Percentiles rank a stretch among this genome's conserved stretches.
phyloP scores from a whole-genome alignment of 306 rosid genomes.

The Sesbania bispinosa region DNA sequence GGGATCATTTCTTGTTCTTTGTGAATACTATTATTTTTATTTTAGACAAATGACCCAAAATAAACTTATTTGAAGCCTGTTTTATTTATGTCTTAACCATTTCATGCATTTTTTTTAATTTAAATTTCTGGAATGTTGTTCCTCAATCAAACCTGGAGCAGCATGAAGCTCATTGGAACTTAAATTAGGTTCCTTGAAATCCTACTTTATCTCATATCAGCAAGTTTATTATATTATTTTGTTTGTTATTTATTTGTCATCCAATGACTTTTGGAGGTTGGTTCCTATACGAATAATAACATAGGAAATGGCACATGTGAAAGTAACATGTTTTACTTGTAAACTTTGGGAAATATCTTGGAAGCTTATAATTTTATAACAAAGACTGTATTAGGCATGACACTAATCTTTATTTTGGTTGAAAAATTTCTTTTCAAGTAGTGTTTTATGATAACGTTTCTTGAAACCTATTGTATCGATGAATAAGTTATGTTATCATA shows the following conservation, averaged over 20 bases:
- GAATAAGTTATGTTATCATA: not conserved
- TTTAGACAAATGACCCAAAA: not conserved
- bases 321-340: not conserved
- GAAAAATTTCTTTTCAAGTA: not conserved
- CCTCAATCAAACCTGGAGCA: not conserved
- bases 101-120: not conserved
- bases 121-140: not conserved
- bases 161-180: not conserved
- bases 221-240: too few species aligned
- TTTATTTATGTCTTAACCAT: not conserved
- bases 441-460: not conserved
- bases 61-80: not conserved
- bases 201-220: too few species aligned
- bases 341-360: not conserved
- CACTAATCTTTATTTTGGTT: not conserved
- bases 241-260: too few species aligned
- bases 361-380: not conserved
- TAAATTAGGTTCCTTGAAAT: not conserved
- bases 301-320: not conserved
- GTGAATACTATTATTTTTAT: not conserved
- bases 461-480: not conserved
- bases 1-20: not conserved
- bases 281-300: not conserved
- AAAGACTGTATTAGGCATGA: not conserved
- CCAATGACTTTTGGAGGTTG: not conserved